Percentiles rank a stretch among this genome's conserved stretches.
Conservation (phyloP, 2,329 filamentous ascomycete genomes). For the Paecilomyces sp. region DNA sequence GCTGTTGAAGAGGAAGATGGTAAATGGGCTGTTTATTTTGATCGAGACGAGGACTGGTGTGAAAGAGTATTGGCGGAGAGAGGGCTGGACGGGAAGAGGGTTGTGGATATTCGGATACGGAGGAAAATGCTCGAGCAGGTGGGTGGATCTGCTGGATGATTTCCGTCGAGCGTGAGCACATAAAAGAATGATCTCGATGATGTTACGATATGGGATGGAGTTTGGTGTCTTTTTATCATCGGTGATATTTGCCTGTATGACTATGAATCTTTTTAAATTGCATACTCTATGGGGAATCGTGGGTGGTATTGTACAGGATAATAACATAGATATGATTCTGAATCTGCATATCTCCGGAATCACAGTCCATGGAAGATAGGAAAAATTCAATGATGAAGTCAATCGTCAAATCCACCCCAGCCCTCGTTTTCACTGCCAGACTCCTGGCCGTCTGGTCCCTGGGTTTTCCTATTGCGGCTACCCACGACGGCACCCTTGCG, state of each 20-base stretch:
- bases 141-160: constrained; percentile 2
- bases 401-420: constrained; percentile 36
- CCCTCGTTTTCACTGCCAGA: constrained; percentile 22
- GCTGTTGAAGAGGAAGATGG: constrained; percentile 35
- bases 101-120: constrained; percentile 16
- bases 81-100: constrained; percentile 11
- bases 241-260: background rate
- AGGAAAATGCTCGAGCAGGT: constrained; percentile 11
- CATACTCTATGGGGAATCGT: background rate
- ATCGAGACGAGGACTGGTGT: constrained; percentile 30
- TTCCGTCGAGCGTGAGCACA: background rate
- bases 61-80: constrained; percentile 13
- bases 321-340: background rate
- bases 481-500: constrained; percentile 38
- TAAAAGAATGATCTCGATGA: background rate
- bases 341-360: background rate
- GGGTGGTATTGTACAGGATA: background rate
- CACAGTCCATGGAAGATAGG: background rate
- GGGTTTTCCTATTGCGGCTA: constrained; percentile 29
- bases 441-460: constrained; percentile 8
- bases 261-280: background rate
- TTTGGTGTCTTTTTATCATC: background rate
- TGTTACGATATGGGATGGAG: background rate
- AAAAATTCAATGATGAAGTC: constrained; percentile 4
- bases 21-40: constrained; percentile 40